A percentile compares a stretch with the other conserved stretches of the same genome.
phyloP scores from a whole-genome alignment of 805 yeast species.

The Cyberlindnera subsufficiens region DNA sequence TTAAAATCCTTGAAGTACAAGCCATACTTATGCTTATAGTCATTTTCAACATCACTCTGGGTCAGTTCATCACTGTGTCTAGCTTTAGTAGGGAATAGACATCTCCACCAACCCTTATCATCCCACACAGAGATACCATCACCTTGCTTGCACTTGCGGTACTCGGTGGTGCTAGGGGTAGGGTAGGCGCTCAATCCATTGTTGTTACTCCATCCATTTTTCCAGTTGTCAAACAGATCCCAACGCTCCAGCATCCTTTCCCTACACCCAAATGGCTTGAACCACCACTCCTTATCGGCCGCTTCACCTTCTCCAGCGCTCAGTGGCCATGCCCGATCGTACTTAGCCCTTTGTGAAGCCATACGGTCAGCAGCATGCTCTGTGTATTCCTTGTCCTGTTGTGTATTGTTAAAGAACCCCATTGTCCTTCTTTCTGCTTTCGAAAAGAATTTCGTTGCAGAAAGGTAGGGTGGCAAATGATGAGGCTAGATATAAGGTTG shows the following conservation, averaged over 20 bases:
- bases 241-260: conserved; percentile 4
- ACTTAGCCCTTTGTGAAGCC: not conserved
- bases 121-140: conserved; percentile 83
- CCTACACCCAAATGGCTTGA: conserved; percentile 5
- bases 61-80: conserved; percentile 30
- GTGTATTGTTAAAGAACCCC: conserved; percentile 15
- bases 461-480: too few relatives aligned
- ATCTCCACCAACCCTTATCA: conserved; percentile 80
- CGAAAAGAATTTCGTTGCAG: too few relatives aligned
- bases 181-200: conserved; percentile 46
- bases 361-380: conserved; percentile 8
- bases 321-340: conserved; percentile 1
- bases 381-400: conserved; percentile 9
- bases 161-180: conserved; percentile 53
- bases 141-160: conserved; percentile 54
- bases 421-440: conserved; percentile 1
- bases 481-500: too few relatives aligned
- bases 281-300: conserved; percentile 3
- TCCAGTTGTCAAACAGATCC: conserved; percentile 9
- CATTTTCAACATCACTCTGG: conserved; percentile 53
- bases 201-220: conserved; percentile 1
- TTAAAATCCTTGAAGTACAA: conserved; percentile 59
- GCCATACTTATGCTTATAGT: conserved; percentile 42
- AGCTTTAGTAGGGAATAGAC: conserved; percentile 62
- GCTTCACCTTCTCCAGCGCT: conserved; percentile 4